Evolutionary conservation across 2,329 filamentous ascomycete species (phyloP), one percentile per base, ranked within the genome.

Genomic region (Curvularia sp.): DNA sequence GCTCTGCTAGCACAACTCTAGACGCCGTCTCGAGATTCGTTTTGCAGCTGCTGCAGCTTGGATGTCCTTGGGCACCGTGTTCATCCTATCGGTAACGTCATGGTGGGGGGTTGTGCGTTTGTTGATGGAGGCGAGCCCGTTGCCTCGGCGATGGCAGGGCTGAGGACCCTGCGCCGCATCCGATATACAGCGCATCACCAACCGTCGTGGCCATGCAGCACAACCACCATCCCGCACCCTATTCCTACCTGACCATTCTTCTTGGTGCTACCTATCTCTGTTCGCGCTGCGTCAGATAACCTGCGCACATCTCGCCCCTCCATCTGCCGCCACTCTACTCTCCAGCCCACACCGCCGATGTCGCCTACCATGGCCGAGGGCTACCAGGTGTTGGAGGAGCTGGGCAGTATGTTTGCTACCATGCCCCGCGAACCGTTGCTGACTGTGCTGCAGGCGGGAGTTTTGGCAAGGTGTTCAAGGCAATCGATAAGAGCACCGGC

Each of bases 391-490:
- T 85, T 98, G 72, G 94, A 98, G 83, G 95, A 98, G 82, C 85
- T 98, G 72, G 94, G 94, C 73, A 93, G 93, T 96, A 82, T 82
- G 91, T 54, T 13, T 5, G 9, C 34, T 39, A 19, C 36, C 41
- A n/a, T 21, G 10, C 15, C 12, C 10, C 8, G 25, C 12, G 41
- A 5, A 1, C 43, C 21, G 13, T 39, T 39, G 55, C 69, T 74
- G 38, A 74, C 58, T 43, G 32, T 8, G 30, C 34, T 46, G 25
- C 53, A 96, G 92, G 92, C 78, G 94, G 94, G 58, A 97, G 93
- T 77, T 99, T 99, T 77, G 95, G 95, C 55, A 88, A 94, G 43
- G 95, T 99, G 30, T 99, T 96, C 84, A 97, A 97, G 78, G 95
- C 93, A 49, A 93, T 97, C 73, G 93, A 98, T 72, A 92, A 89